Conservation (phyloP, 2,329 filamentous ascomycete genomes). For the Aureobasidium sp. region DNA sequence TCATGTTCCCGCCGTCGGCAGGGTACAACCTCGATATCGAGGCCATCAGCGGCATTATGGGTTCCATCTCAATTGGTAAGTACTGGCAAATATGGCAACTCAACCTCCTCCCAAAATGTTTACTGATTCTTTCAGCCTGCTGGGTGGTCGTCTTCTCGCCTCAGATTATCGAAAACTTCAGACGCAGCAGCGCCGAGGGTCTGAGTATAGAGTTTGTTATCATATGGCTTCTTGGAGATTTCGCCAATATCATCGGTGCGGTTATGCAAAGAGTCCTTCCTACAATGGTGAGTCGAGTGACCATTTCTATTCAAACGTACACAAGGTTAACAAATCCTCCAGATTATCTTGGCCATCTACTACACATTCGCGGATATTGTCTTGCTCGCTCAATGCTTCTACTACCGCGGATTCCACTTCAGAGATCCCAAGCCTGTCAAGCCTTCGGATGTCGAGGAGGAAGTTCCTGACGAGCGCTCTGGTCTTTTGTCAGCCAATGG, state of each 20-base stretch:
- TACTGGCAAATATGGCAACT: background rate
- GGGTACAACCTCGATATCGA: conserved; percentile 71
- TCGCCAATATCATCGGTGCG: conserved; percentile 94
- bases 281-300: conserved; percentile 62
- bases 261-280: conserved; percentile 85
- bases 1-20: conserved; percentile 49
- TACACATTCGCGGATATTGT: conserved; percentile 91
- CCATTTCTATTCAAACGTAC: background rate
- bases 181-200: conserved; percentile 74
- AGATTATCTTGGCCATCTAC: conserved; percentile 86
- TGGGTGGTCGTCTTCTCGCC: conserved; percentile 98
- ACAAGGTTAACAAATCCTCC: conserved; percentile 9
- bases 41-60: conserved; percentile 86
- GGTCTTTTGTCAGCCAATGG: conserved; percentile 30
- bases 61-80: conserved; percentile 73
- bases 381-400: conserved; percentile 83
- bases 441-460: conserved; percentile 23
- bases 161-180: conserved; percentile 94
- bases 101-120: background rate
- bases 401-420: conserved; percentile 83
- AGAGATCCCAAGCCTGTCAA: conserved; percentile 56
- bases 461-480: conserved; percentile 28
- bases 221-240: conserved; percentile 87
- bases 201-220: conserved; percentile 87
- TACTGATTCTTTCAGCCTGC: conserved; percentile 52